Conservation (phyloP, 495 filamentous ascomycete species). For the Talaromyces thailandensis region DNA sequence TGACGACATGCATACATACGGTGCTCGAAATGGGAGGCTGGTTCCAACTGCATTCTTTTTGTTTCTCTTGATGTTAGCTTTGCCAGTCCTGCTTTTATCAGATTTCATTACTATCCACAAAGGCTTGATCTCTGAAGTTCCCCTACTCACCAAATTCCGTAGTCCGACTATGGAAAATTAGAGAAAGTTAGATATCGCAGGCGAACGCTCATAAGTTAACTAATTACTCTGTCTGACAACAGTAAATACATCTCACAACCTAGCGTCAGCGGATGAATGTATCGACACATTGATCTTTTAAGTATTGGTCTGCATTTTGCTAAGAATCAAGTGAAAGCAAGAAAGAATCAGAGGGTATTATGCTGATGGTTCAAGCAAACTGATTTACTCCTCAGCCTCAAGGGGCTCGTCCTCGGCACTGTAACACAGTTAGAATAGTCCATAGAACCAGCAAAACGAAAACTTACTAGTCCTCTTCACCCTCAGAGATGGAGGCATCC, state of each 20-base stretch:
- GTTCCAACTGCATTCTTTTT: background rate
- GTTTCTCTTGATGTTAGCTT: background rate
- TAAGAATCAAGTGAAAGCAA: background rate
- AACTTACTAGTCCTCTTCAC: conserved; percentile 59
- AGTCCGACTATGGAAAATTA: too few species aligned
- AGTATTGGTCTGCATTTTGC: background rate
- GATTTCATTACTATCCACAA: background rate
- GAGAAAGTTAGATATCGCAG: too few species aligned
- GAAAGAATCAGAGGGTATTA: conserved; percentile 2
- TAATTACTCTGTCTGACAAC: conserved; percentile 4
- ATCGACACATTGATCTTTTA: background rate
- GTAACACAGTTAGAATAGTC: conserved; percentile 8
- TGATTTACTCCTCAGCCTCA: conserved; percentile 34
- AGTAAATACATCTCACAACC: conserved; percentile 1
- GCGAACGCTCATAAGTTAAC: background rate
- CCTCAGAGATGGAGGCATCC: conserved; percentile 81
- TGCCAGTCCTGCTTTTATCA: background rate
- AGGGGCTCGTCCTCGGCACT: conserved; percentile 32
- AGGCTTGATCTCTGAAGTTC: background rate
- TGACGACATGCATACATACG: background rate
- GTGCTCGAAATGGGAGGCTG: background rate
- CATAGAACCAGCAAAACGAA: background rate
- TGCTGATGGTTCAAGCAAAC: conserved; percentile 1
- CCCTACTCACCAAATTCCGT: background rate
- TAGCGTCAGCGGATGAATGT: background rate